Percentiles rank a stretch among this genome's conserved stretches.
These are phyloP conservation scores for Sarocladium brachiariae DNA, from an alignment of 2,329 filamentous ascomycete genomes.

Conservation along the genomic window DNA sequence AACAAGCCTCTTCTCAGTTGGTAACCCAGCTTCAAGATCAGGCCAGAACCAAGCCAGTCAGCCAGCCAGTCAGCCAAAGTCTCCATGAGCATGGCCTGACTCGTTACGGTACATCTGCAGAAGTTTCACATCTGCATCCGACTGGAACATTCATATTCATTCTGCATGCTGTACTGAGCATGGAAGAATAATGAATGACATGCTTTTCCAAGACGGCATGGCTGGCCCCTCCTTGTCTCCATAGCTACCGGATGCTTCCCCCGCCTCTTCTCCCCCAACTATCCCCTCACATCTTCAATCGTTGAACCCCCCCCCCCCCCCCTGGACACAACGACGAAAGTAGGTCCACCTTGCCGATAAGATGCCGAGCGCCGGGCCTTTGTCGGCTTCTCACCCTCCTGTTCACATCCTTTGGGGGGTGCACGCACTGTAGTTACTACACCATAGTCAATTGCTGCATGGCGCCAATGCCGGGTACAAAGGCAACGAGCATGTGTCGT, in stretches of 20 bases:
- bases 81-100: no score
- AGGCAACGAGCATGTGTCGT: no score
- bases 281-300: background rate
- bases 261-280: background rate
- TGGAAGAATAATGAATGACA: no score
- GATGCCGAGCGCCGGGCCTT: background rate
- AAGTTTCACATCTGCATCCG: background rate
- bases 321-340: background rate
- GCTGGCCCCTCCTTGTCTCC: background rate
- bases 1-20: no score
- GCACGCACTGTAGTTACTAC: no score
- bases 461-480: no score
- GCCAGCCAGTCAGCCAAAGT: no score
- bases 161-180: background rate
- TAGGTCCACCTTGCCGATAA: background rate
- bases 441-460: no score
- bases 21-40: no score
- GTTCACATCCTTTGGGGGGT: no score
- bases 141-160: background rate
- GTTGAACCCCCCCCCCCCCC: background rate
- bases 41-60: background rate
- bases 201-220: no score
- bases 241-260: constrained; percentile 1
- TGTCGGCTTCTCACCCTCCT: background rate
- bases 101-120: no score